Percentiles rank a stretch among this genome's conserved stretches.
phyloP scores from a whole-genome alignment of 2,329 filamentous ascomycete species.

The Cladosporium sp. region DNA sequence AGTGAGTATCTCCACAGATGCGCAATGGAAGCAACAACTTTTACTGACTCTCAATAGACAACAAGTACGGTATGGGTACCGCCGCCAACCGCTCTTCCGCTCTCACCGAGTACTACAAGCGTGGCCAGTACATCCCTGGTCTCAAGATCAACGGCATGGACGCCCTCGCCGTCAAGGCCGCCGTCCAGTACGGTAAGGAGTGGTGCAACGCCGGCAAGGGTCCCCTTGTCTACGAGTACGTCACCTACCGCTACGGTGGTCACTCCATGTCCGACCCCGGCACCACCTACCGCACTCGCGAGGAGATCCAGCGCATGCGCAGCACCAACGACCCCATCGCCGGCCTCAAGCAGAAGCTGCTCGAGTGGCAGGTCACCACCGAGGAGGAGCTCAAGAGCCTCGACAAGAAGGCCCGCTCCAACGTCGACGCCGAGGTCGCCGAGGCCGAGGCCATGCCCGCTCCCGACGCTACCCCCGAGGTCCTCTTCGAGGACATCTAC shows the following conservation, averaged over 20 bases:
- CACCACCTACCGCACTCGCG: constrained; percentile 95
- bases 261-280: constrained; percentile 99
- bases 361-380: constrained; percentile 86
- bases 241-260: constrained; percentile 98
- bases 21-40: no score
- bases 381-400: constrained; percentile 96
- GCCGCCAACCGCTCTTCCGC: constrained; percentile 90
- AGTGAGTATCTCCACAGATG: constrained; percentile 56
- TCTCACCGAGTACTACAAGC: constrained; percentile 99
- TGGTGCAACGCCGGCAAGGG: constrained; percentile 79
- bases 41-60: constrained; percentile 58
- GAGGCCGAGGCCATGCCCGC: constrained; percentile 80
- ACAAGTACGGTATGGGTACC: constrained; percentile 99
- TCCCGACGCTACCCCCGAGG: constrained; percentile 73
- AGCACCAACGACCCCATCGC: constrained; percentile 98
- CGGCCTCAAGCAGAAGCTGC: constrained; percentile 93
- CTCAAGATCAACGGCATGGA: constrained; percentile 99
- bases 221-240: constrained; percentile 94
- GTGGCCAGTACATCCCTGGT: constrained; percentile 98
- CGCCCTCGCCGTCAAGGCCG: constrained; percentile 94
- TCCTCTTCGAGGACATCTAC: constrained; percentile 96
- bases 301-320: constrained; percentile 99
- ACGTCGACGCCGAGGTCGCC: constrained; percentile 86
- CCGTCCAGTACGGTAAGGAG: constrained; percentile 88
- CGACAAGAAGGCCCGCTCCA: constrained; percentile 84